Percentiles rank a stretch among this genome's conserved stretches.
Conservation (phyloP, 140 eudicot genomes). For the Anethum foeniculum region DNA sequence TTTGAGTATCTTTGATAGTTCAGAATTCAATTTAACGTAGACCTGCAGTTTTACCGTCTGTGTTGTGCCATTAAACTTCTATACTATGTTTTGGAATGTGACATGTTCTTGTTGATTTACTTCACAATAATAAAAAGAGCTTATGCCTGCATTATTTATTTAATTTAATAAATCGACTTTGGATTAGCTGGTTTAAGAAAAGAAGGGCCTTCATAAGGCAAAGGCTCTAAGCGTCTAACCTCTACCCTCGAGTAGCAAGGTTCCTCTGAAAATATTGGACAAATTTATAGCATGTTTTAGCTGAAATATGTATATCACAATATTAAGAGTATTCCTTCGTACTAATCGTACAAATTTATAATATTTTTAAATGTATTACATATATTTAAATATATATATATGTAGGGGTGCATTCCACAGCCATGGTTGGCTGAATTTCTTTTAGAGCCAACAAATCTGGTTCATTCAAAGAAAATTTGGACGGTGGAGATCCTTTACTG, state of each 20-base stretch:
- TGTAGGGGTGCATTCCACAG: no score
- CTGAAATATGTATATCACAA: background rate
- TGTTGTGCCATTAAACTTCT: background rate
- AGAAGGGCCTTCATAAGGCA: background rate
- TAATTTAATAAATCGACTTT: no score
- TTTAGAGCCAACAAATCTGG: no score
- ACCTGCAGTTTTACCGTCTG: background rate
- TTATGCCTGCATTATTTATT: background rate
- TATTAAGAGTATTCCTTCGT: background rate
- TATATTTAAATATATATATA: no score
- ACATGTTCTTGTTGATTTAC: background rate
- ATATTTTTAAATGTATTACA: no score
- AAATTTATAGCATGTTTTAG: background rate
- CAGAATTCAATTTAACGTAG: background rate
- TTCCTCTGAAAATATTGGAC: background rate
- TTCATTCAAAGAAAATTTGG: no score
- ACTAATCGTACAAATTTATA: no score
- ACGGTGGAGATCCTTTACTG: no score
- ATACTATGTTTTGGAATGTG: background rate
- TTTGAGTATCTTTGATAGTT: background rate
- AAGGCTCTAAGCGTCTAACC: no score
- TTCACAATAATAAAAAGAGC: background rate
- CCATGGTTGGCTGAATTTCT: no score
- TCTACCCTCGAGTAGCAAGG: background rate
- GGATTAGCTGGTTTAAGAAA: background rate